Evolutionary conservation across 129 eudicot genomes (phyloP), one percentile per base, ranked within the genome.

Genomic region (Calendula officinalis): DNA sequence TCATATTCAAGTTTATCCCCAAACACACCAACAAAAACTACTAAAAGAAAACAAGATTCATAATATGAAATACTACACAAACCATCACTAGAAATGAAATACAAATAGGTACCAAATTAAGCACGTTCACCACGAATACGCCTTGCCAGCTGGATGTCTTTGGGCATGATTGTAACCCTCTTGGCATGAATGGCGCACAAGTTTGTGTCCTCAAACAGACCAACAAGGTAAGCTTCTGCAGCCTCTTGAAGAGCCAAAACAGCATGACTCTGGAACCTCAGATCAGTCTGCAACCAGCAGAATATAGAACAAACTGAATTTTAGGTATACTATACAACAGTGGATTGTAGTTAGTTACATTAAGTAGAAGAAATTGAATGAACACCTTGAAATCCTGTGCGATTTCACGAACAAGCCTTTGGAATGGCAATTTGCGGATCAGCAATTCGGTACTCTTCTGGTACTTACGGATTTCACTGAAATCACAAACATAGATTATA

Each of bases 41-140:
- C 14, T 13, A 37, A 59, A 48, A 59, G 22, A 5, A 51, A 53
- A 5, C 43, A 5, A 17, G 16, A 7, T 17, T 38, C 75, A 70
- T 35, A 70, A 47, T 17, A 56, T 6, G 34, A 42, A 54, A 39
- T 22, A 35, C 50, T 11, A 48, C 43, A 59, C 47, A 48, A 30
- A 70, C 42, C 41, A 58, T 38, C 59, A 7, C 32, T 35, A 5
- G 11, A 64, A 48, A 5, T 7, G 33, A 35, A 34, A 13, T 17
- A 56, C 2, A 6, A 12, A 54, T 5, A 44, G 5, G 45, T 7
- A 57, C 27, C 56, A 71, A 15, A 63, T 66, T 84, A 90, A 73
- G 97, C 97, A 77, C 97, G 92, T 62, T 90, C 97, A 3, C 97
- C 97, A 49, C 97, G 81, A 73, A 90, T 86, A 68, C 95, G 86